Evolutionary conservation across 2,329 filamentous ascomycete genomes (phyloP), one percentile per base, ranked within the genome.

Genomic region (Phialocephala subalpina): DNA sequence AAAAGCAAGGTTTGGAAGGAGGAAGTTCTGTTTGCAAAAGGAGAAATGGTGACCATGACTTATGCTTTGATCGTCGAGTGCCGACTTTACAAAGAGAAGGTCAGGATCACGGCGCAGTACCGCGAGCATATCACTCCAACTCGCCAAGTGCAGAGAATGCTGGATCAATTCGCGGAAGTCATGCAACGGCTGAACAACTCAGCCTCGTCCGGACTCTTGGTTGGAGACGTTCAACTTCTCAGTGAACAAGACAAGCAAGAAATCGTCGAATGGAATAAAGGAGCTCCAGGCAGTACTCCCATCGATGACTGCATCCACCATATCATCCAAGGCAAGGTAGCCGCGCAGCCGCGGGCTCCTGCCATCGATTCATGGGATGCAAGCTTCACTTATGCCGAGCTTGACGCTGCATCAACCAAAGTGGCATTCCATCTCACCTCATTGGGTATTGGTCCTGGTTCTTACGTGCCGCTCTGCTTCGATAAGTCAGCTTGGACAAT

Each of bases 401-500:
- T 73, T 20, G 63, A 72, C 40, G 38, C 56, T 18, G 27, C 58
- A 16, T 62, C 68, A 27, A 63, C 58, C 1, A 62, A 36, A 6
- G 45, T 72, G 9, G 69, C 67, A 9, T 29, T 61, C 3, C 36
- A 69, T 60, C 59, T 73, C 9, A 45, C 22, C 3, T 25, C 8
- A 1, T 35, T 64, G 20, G 66, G 63, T 29, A 63, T 71, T 38
- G 49, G 66, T 20, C 64, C 67, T n/a, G 66, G 68, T 18, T 16
- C 56, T 0, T 58, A 66, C 18, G 69, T 74, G 14, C 67, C 70
- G 16, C 33, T 72, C 11, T 71, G 65, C 49, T 71, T 73, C 27
- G 67, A 72, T 16, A 74, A 74, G 59, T 70, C 69, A 1, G 33
- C 38, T n/a, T 75, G 66, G 55, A 65, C 73, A n/a, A 67, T 74